Conservation (phyloP, 2,329 filamentous ascomycete species). For the Lojkania enalia region DNA sequence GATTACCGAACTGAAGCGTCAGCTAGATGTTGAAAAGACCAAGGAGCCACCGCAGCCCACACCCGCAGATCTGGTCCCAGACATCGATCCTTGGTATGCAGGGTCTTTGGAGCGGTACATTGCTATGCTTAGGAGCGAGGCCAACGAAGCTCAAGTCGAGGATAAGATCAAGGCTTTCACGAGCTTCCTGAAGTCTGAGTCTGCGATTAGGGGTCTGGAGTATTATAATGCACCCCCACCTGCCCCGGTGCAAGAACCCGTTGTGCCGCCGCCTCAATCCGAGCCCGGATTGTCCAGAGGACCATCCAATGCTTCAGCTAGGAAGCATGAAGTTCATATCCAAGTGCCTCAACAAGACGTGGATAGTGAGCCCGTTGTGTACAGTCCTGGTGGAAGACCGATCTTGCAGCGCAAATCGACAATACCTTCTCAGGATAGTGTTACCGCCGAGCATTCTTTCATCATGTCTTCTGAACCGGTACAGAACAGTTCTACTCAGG, state of each 20-base stretch:
- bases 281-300: constrained; percentile 5
- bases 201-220: constrained; percentile 48
- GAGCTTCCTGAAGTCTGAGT: constrained; percentile 49
- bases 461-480: constrained; percentile 27
- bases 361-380: constrained; percentile 39
- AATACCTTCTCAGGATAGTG: constrained; percentile 16
- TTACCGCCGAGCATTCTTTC: constrained; percentile 19
- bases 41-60: constrained; percentile 27
- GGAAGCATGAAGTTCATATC: constrained; percentile 22
- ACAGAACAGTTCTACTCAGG: too few species aligned
- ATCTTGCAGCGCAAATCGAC: constrained; percentile 38
- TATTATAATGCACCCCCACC: constrained; percentile 38
- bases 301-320: constrained; percentile 11
- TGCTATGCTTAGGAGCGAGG: constrained; percentile 58
- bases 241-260: constrained; percentile 10
- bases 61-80: constrained; percentile 50
- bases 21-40: constrained; percentile 32
- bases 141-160: constrained; percentile 49
- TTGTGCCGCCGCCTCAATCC: background rate
- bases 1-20: constrained; percentile 21
- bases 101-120: constrained; percentile 60
- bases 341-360: constrained; percentile 12
- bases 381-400: constrained; percentile 59
- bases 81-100: constrained; percentile 61
- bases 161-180: constrained; percentile 59